Conservation (phyloP, 2,329 filamentous ascomycete species). For the Pseudogymnoascus sp. region DNA sequence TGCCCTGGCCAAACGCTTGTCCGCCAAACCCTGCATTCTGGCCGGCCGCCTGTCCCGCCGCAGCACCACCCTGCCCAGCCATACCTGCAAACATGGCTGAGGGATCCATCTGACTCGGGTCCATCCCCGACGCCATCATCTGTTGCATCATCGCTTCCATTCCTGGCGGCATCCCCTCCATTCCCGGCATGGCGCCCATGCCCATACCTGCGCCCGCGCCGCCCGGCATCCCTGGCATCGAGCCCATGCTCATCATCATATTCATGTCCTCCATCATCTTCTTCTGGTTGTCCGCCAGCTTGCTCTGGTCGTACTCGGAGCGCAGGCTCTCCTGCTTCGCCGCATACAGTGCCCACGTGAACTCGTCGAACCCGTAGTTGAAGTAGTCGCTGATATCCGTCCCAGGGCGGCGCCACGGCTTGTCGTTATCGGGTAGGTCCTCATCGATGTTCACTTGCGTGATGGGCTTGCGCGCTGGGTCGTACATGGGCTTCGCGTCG, state of each 20-base stretch:
- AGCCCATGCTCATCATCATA: conserved; percentile 56
- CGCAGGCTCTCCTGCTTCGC: conserved; percentile 76
- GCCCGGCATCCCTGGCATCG: conserved; percentile 37
- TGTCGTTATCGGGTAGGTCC: conserved; percentile 56
- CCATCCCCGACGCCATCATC: conserved; percentile 58
- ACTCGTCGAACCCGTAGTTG: conserved; percentile 98
- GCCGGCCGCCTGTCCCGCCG: conserved; percentile 39
- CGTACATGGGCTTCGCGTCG: conserved; percentile 71
- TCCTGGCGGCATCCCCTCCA: conserved; percentile 57
- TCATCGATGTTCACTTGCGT: conserved; percentile 67
- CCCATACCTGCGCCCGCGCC: conserved; percentile 29
- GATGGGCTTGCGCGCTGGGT: conserved; percentile 71
- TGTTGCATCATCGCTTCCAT: conserved; percentile 65
- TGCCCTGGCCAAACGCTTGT: conserved; percentile 36
- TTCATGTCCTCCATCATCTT: conserved; percentile 70
- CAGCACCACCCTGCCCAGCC: conserved; percentile 31
- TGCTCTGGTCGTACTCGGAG: conserved; percentile 63
- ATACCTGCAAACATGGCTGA: conserved; percentile 55
- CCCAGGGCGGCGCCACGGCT: conserved; percentile 90
- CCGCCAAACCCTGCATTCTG: conserved; percentile 41
- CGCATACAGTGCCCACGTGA: conserved; percentile 93
- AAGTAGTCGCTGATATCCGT: conserved; percentile 96
- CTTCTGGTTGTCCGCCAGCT: conserved; percentile 57
- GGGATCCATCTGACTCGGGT: conserved; percentile 59
- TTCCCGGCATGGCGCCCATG: conserved; percentile 41